phyloP scores from a whole-genome alignment of 179 eudicot species.

The Beta macrorhiza region DNA sequence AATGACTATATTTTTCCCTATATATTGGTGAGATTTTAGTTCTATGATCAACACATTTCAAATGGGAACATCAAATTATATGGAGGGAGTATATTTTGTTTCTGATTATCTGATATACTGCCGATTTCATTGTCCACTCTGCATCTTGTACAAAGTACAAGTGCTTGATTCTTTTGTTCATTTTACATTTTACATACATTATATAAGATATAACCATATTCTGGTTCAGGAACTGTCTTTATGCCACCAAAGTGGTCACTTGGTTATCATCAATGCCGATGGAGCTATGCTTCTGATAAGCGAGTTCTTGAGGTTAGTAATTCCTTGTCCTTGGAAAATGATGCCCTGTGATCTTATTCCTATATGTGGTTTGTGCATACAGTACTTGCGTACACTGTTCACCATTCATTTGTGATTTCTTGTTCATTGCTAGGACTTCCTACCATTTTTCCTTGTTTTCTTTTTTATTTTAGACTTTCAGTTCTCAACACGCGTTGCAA shows the following conservation, averaged over 20 bases:
- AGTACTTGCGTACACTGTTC: neutral
- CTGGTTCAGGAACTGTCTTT: slow-evolving; percentile 68
- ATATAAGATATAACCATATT: neutral
- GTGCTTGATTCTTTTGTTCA: slow-evolving; percentile 14
- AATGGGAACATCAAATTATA: no score
- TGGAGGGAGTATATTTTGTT: neutral
- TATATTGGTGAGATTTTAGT: no score
- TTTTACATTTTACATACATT: slow-evolving; percentile 6
- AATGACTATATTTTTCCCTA: no score
- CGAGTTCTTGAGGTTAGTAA: slow-evolving; percentile 84
- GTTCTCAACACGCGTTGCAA: neutral
- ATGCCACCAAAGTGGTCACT: slow-evolving; percentile 99
- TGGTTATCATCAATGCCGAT: slow-evolving; percentile 95
- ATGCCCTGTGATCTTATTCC: neutral
- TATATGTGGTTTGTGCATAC: neutral
- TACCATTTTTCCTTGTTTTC: neutral
- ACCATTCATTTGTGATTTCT: slow-evolving; percentile 1
- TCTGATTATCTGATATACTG: neutral
- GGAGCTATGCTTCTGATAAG: slow-evolving; percentile 83
- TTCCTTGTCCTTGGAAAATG: neutral
- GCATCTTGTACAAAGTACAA: neutral
- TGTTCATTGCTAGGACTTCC: slow-evolving; percentile 4
- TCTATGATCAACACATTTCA: no score
- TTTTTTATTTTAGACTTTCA: neutral
- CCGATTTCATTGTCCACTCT: neutral